Percentiles rank a stretch among this genome's conserved stretches.
Conservation (phyloP, 768 basidiomycete species). For the Boletus sp. region DNA sequence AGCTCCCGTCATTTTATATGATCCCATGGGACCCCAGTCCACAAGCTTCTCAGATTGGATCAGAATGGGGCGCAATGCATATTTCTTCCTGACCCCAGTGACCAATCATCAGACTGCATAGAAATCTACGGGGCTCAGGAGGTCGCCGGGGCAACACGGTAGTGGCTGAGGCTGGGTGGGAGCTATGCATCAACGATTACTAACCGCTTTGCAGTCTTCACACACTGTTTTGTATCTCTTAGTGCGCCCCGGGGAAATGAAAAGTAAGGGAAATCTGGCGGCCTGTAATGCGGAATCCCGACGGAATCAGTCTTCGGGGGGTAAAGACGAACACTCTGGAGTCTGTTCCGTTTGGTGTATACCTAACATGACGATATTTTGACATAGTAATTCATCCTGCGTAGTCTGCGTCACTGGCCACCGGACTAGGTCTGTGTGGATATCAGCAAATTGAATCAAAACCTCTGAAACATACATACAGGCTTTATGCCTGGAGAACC, state of each 20-base stretch:
- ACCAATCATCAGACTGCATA: background rate
- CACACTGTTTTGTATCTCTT: background rate
- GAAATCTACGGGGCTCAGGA: background rate
- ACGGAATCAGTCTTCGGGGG: background rate
- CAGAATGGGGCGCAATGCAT: background rate
- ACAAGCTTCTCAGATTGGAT: conserved; percentile 2
- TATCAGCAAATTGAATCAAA: too few species aligned
- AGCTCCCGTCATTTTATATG: background rate
- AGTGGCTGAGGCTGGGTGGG: background rate
- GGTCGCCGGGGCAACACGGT: background rate
- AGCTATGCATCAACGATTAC: background rate
- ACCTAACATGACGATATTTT: too few species aligned
- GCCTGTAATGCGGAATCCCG: background rate
- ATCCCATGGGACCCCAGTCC: background rate
- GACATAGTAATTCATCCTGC: too few species aligned
- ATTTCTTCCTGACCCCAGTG: background rate
- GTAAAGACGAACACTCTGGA: too few species aligned
- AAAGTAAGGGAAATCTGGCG: background rate
- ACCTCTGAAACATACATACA: too few species aligned
- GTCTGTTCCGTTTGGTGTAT: too few species aligned
- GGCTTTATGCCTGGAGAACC: too few species aligned
- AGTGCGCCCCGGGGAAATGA: background rate
- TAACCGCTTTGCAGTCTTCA: background rate
- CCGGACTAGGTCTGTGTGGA: too few species aligned
- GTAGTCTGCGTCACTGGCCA: too few species aligned